Evolutionary conservation across 2,329 filamentous ascomycete species (phyloP), one percentile per base, ranked within the genome.

Genomic region (Talaromyces sp.): DNA sequence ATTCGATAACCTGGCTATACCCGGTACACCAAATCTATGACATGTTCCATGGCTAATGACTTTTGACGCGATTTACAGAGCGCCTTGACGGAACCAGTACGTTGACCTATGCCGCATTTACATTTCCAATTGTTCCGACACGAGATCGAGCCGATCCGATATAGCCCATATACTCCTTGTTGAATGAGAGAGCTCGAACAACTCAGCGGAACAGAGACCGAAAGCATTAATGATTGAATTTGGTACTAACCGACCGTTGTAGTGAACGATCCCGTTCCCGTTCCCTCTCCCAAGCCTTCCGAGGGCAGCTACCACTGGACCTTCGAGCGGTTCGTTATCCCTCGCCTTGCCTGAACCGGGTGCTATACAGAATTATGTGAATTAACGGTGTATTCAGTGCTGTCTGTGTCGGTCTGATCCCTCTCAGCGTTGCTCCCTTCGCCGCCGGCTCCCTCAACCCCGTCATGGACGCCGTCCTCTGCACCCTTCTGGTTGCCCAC

Each of bases 251-350:
- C 4, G 20, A 33, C 39, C 14, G 24, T 33, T 19, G 51, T 52
- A 88, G 91, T 92, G 71, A 99, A 99, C 78, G 92, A 97, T 69
- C 85, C 94, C 51, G 89, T 84, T 29, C 85, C 84, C 35, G 76
- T 96, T 20, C 92, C 91, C 41, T 71, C 83, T 19, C 77, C 90
- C 48, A 85, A 83, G 64, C 86, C 93, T 37, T 80, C 86, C 51
- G 90, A 99, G 78, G 94, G 94, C 66, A 95, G 89, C 75, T 99
- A 97, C 81, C 94, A 99, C 84, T 99, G 94, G 94, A 90, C 89
- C 55, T 96, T 96, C 69, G 94, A 99, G 82, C 81, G 86, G 82
- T 85, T 70, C 52, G 66, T 65, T 35, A 7, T 32, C 22, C n/a
- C 40, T 19, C 8, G 22, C 24, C 22, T 27, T 27, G 11, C 9